These are phyloP conservation scores for Cephalotrichum gorgonifer DNA, from an alignment of 2,329 filamentous ascomycete species.

Conservation along the genomic window DNA sequence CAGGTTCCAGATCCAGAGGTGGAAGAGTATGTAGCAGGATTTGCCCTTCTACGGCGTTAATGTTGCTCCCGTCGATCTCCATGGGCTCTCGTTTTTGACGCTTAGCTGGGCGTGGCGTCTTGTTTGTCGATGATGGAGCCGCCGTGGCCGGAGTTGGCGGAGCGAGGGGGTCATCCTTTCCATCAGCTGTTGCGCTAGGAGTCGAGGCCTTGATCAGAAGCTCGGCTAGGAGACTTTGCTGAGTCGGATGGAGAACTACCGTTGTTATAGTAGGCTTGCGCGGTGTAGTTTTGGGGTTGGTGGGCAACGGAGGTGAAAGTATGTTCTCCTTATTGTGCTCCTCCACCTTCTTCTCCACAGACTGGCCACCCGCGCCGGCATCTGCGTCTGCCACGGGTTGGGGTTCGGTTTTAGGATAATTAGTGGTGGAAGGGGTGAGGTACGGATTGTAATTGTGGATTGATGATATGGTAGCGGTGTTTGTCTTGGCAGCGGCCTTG, in stretches of 20 bases:
- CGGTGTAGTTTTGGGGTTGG: constrained; percentile 24
- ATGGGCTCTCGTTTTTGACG: constrained; percentile 60
- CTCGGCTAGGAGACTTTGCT: constrained; percentile 64
- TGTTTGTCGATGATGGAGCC: constrained; percentile 45
- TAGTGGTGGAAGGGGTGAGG: constrained; percentile 77
- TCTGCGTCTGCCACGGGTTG: constrained; percentile 14
- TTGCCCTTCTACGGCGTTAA: constrained; percentile 66
- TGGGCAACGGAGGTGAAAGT: constrained; percentile 37
- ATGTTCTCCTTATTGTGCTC: constrained; percentile 49
- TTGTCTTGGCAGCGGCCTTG: constrained; percentile 39
- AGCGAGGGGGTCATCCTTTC: constrained; percentile 27
- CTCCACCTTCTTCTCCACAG: constrained; percentile 25
- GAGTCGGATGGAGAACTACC: constrained; percentile 75
- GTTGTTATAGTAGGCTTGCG: constrained; percentile 61
- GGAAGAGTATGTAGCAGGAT: constrained; percentile 64
- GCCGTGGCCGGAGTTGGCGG: constrained; percentile 57
- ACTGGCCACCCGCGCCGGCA: constrained; percentile 16
- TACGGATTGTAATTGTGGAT: constrained; percentile 89
- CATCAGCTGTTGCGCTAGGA: constrained; percentile 3
- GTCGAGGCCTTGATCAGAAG: constrained; percentile 32
- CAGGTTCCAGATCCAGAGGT: constrained; percentile 68
- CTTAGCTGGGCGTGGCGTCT: constrained; percentile 54
- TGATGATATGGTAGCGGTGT: constrained; percentile 61
- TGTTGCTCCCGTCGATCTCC: constrained; percentile 64
- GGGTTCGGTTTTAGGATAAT: constrained; percentile 56